A percentile compares a stretch with the other conserved stretches of the same genome.
Conservation (phyloP, 2,329 filamentous ascomycete genomes). For the Neodidymelliopsis sp. region DNA sequence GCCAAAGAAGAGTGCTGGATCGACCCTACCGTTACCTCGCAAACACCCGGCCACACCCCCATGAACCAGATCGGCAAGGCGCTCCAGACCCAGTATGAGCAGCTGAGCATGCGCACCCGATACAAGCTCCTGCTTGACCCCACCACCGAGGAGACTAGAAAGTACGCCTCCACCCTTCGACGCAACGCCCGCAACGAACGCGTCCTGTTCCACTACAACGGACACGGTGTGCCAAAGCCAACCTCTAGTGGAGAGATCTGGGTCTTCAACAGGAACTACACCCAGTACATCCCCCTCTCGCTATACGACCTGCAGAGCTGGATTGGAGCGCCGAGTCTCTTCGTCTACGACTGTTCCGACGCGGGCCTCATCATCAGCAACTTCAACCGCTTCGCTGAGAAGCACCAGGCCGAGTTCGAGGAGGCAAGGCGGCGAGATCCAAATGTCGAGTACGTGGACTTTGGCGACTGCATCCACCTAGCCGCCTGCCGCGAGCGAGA, state of each 20-base stretch:
- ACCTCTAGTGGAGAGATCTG: slow-evolving; percentile 97
- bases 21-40: slow-evolving; percentile 81
- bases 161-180: slow-evolving; percentile 89
- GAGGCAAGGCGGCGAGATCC: slow-evolving; percentile 80
- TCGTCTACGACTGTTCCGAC: slow-evolving; percentile 97
- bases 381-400: slow-evolving; percentile 92
- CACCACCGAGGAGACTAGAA: slow-evolving; percentile 96
- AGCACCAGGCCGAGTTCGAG: slow-evolving; percentile 88
- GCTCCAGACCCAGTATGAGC: slow-evolving; percentile 96
- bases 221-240: slow-evolving; percentile 94
- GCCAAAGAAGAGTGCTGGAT: slow-evolving; percentile 97
- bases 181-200: slow-evolving; percentile 95
- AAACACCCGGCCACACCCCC: slow-evolving; percentile 75
- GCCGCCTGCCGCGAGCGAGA: slow-evolving; percentile 91
- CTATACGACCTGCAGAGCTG: slow-evolving; percentile 94
- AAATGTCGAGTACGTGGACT: slow-evolving; percentile 67
- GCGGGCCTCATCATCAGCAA: slow-evolving; percentile 95
- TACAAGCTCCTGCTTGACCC: slow-evolving; percentile 98
- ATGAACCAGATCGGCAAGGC: slow-evolving; percentile 95
- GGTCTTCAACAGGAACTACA: slow-evolving; percentile 99
- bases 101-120: slow-evolving; percentile 89
- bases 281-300: slow-evolving; percentile 97
- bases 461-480: slow-evolving; percentile 88
- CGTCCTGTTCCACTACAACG: slow-evolving; percentile 98
- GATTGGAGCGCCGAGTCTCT: slow-evolving; percentile 94